phyloP scores from a whole-genome alignment of 352 stramenopile genomes.

The Achlya hypogyna region DNA sequence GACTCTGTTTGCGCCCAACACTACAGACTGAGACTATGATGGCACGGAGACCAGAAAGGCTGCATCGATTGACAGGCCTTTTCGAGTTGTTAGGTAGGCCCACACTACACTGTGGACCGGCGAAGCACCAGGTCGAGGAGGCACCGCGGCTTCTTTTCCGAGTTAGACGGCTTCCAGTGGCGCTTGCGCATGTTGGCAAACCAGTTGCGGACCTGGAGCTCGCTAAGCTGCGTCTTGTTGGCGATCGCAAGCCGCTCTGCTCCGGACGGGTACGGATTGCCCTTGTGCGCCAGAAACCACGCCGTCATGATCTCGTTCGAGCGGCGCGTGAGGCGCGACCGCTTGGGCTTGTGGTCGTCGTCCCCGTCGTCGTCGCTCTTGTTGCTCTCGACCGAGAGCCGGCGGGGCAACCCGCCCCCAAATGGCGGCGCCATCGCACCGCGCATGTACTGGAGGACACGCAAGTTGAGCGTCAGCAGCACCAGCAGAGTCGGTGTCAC shows the following conservation, averaged over 20 bases:
- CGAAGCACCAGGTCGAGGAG: constrained; percentile 69
- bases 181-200: constrained; percentile 86
- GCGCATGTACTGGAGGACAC: neutral
- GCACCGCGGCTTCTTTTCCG: constrained; percentile 61
- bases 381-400: neutral
- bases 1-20: no score
- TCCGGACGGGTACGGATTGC: constrained; percentile 68
- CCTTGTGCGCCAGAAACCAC: constrained; percentile 81
- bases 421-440: neutral
- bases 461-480: neutral
- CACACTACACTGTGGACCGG: no score
- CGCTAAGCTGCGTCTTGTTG: constrained; percentile 49
- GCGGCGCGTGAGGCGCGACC: constrained; percentile 39
- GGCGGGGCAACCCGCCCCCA: neutral
- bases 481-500: constrained; percentile 9
- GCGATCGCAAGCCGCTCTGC: constrained; percentile 60
- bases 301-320: constrained; percentile 81
- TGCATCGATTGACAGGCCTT: no score
- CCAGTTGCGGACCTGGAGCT: constrained; percentile 83
- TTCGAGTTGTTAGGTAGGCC: no score
- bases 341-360: neutral
- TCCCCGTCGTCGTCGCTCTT: neutral
- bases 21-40: no score
- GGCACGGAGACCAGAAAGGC: no score
- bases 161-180: constrained; percentile 57